phyloP scores from a whole-genome alignment of 23 red algal genomes.

The Gracilariopsis chorda region DNA sequence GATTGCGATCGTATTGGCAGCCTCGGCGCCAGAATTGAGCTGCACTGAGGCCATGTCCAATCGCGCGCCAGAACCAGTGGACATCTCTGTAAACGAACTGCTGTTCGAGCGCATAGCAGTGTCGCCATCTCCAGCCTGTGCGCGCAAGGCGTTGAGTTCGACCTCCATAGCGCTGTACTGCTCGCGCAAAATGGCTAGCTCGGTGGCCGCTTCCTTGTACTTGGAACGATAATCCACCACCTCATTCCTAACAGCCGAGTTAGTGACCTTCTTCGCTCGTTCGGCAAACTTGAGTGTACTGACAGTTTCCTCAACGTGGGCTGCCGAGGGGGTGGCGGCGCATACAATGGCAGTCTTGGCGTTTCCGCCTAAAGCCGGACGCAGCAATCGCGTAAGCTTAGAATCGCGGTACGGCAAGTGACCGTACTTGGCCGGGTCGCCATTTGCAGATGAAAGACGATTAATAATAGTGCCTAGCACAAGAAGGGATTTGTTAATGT shows the following conservation, averaged over 20 bases:
- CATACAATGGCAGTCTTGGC: constrained; percentile 81
- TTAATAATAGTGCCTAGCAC: constrained; percentile 92
- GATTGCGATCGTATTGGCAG: neutral
- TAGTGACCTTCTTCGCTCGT: constrained; percentile 90
- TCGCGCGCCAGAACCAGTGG: neutral
- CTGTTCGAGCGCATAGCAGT: neutral
- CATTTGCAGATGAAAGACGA: constrained; percentile 35
- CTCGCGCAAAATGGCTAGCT: constrained; percentile 63
- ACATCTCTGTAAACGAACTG: constrained; percentile 47
- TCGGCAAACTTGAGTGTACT: constrained; percentile 96
- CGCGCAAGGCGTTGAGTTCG: constrained; percentile 5
- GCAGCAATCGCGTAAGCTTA: constrained; percentile 77
- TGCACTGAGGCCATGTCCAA: neutral
- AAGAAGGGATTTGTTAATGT: constrained; percentile 87
- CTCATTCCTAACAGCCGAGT: constrained; percentile 78
- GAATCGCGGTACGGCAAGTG: constrained; percentile 92
- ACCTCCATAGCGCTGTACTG: constrained; percentile 29
- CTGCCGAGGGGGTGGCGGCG: constrained; percentile 59
- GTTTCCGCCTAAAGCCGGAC: constrained; percentile 92
- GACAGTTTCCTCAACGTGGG: constrained; percentile 85
- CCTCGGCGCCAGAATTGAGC: constrained; percentile 3
- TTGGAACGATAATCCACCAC: constrained; percentile 86
- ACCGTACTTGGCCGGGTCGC: constrained; percentile 32
- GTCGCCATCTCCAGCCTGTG: neutral
- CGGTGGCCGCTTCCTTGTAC: constrained; percentile 62